Conservation (phyloP, 2,329 filamentous ascomycete genomes). For the Verticillium albo-atrum region DNA sequence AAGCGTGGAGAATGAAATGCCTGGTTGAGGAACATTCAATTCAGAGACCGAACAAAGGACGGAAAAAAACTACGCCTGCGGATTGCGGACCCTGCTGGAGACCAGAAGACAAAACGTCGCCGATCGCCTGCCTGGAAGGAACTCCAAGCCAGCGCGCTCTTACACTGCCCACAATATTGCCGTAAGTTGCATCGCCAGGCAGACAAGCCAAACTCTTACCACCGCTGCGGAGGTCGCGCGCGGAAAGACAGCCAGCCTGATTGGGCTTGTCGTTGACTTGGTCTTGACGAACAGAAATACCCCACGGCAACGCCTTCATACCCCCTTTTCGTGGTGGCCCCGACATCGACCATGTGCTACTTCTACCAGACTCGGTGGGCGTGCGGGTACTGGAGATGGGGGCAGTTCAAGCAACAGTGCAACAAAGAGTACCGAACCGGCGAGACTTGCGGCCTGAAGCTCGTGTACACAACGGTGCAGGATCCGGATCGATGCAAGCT, state of each 20-base stretch:
- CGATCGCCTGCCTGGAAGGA: background rate
- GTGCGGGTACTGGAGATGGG: conserved; percentile 94
- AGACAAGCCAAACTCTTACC: background rate
- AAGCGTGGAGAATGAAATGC: background rate
- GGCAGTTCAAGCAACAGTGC: conserved; percentile 88
- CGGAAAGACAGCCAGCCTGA: background rate
- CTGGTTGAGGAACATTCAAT: background rate
- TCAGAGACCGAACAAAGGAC: background rate
- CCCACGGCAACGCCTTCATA: background rate
- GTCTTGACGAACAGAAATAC: background rate
- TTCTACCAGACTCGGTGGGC: conserved; percentile 83
- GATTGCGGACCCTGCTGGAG: background rate
- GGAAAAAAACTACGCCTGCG: background rate
- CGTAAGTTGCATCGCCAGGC: background rate
- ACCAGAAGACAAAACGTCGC: background rate
- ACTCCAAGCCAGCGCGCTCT: background rate
- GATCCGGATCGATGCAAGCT: conserved; percentile 69
- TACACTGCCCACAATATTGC: background rate
- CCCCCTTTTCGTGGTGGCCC: background rate
- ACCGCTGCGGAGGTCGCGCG: background rate
- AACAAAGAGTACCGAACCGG: conserved; percentile 92
- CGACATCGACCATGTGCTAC: conserved; percentile 71
- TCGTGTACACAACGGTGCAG: conserved; percentile 70
- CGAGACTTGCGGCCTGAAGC: conserved; percentile 92
- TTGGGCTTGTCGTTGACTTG: background rate